phyloP scores from a whole-genome alignment of 2,329 filamentous ascomycete species.

The Phaeosphaeriaceae sp. region DNA sequence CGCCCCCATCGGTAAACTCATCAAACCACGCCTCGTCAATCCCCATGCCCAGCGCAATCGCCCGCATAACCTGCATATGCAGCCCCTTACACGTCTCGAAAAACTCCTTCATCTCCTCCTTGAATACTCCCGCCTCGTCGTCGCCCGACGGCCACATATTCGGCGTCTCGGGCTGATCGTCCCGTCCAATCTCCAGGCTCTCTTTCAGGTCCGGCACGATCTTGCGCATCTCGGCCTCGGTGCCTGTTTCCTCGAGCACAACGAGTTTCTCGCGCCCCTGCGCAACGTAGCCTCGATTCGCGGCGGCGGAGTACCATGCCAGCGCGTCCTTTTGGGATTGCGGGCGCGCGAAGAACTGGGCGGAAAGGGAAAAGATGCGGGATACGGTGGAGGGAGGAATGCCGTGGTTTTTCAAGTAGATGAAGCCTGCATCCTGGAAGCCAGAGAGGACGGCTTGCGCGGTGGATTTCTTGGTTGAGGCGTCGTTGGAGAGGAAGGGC shows the following conservation, averaged over 20 bases:
- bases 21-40: slow-evolving; percentile 79
- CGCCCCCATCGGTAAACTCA: slow-evolving; percentile 66
- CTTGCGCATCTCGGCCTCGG: slow-evolving; percentile 45
- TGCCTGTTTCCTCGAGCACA: slow-evolving; percentile 42
- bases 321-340: slow-evolving; percentile 49
- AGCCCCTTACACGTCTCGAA: slow-evolving; percentile 75
- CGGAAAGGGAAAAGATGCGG: slow-evolving; percentile 64
- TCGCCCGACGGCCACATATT: slow-evolving; percentile 78
- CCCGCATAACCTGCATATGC: slow-evolving; percentile 81
- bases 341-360: slow-evolving; percentile 48
- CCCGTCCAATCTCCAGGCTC: slow-evolving; percentile 66
- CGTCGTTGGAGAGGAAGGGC: slow-evolving; percentile 70
- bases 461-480: slow-evolving; percentile 66
- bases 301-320: slow-evolving; percentile 52
- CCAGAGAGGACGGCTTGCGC: slow-evolving; percentile 77
- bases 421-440: slow-evolving; percentile 86
- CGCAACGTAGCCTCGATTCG: slow-evolving; percentile 58
- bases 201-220: slow-evolving; percentile 60
- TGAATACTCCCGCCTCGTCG: slow-evolving; percentile 67
- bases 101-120: slow-evolving; percentile 75
- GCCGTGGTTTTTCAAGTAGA: slow-evolving; percentile 84
- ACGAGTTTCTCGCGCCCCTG: slow-evolving; percentile 54
- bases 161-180: slow-evolving; percentile 66
- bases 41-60: slow-evolving; percentile 82
- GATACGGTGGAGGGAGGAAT: slow-evolving; percentile 67